phyloP scores from a whole-genome alignment of 805 yeast species.

The Metschnikowia arizonensis region DNA sequence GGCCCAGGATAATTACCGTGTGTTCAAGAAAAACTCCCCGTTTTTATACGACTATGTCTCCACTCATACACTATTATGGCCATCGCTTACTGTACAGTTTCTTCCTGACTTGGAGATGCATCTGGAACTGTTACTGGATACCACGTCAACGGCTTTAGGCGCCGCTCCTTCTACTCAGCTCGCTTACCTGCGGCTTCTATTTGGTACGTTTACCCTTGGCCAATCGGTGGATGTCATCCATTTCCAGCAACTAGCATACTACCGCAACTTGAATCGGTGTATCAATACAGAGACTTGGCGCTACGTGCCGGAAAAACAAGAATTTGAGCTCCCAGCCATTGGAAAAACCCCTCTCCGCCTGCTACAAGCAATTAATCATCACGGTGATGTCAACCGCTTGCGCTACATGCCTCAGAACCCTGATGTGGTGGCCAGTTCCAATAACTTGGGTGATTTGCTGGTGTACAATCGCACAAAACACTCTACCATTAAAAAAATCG shows the following conservation, averaged over 20 bases:
- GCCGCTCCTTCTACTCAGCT: constrained; percentile 7
- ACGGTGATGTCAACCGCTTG: constrained; percentile 70
- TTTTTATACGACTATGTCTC: constrained; percentile 50
- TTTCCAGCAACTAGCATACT: constrained; percentile 32
- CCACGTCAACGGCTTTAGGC: background rate
- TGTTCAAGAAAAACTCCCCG: constrained; percentile 62
- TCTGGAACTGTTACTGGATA: background rate
- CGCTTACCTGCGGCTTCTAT: constrained; percentile 16
- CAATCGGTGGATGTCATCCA: constrained; percentile 21
- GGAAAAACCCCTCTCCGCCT: constrained; percentile 27
- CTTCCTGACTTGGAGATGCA: constrained; percentile 47
- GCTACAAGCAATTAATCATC: constrained; percentile 59
- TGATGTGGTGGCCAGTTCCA: constrained; percentile 69
- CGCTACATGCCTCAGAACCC: constrained; percentile 83
- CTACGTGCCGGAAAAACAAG: constrained; percentile 37
- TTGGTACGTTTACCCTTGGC: constrained; percentile 20
- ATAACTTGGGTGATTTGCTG: constrained; percentile 59
- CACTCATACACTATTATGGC: constrained; percentile 59
- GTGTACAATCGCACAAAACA: constrained; percentile 85
- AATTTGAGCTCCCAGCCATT: constrained; percentile 33
- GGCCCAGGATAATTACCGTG: constrained; percentile 40
- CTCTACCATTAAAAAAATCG: constrained; percentile 30
- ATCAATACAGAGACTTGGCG: constrained; percentile 35
- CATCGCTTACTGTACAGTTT: constrained; percentile 58
- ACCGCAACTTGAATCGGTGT: constrained; percentile 29